Percentiles rank a stretch among this genome's conserved stretches.
Conservation (phyloP, 75 land plant genomes). For the Adiantum capillusveneris region DNA sequence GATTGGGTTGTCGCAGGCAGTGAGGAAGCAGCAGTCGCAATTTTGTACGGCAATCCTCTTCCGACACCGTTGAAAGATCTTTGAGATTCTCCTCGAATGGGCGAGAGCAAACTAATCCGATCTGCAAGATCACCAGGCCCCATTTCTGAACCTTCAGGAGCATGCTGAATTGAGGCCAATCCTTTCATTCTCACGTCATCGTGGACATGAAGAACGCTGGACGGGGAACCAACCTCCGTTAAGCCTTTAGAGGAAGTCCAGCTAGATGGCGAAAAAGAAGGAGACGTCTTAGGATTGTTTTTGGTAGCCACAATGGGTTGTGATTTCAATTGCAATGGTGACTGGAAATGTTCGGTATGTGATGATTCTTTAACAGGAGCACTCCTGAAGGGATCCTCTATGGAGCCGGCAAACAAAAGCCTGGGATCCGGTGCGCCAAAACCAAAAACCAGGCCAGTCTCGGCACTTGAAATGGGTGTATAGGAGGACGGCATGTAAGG, state of each 20-base stretch:
- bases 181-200: constrained; percentile 2
- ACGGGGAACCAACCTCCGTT: constrained; percentile 2
- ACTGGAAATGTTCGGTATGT: too few relatives aligned
- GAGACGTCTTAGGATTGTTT: constrained; percentile 3
- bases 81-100: not conserved
- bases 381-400: too few relatives aligned
- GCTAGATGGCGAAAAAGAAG: constrained; percentile 13
- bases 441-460: not conserved
- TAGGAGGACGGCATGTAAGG: not conserved
- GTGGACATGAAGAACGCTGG: constrained; percentile 1
- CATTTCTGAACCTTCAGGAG: too few relatives aligned
- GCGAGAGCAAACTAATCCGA: constrained; percentile 13
- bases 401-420: too few relatives aligned
- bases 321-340: too few relatives aligned
- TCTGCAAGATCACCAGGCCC: not conserved
- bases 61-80: too few relatives aligned
- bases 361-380: too few relatives aligned
- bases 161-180: too few relatives aligned
- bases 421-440: too few relatives aligned
- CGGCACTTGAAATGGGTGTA: not conserved
- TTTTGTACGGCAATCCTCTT: too few relatives aligned
- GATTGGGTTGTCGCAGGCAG: not conserved
- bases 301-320: too few relatives aligned
- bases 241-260: constrained; percentile 28
- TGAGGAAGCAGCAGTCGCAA: too few relatives aligned